Evolutionary conservation across 2,329 filamentous ascomycete species (phyloP), one percentile per base, ranked within the genome.

Genomic region (Colletotrichum neosansevieriae): DNA sequence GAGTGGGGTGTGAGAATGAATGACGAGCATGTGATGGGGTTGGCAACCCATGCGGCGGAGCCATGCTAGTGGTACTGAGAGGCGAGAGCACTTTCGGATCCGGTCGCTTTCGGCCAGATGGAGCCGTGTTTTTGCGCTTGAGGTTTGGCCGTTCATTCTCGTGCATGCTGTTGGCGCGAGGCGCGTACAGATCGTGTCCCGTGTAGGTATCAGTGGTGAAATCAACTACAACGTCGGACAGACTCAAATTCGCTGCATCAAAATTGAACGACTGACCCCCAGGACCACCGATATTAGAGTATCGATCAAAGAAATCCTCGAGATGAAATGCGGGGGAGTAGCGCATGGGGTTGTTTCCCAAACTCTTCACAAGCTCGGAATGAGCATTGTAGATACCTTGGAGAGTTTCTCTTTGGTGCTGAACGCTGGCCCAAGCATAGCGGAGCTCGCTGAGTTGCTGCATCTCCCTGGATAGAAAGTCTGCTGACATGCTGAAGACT

Each of bases 241-340:
- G 87, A 15, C 87, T 91, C 42, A 95, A 83, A 74, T 94, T 92
- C 1, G 92, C 89, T 2, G 91, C 88, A 73, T 96, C 92, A 62
- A 96, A 92, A 5, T 79, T 82, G 71, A 85, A 87, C 0, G 85
- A 83, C 64, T 89, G 85, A 1, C 89, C 91, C 0, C 88, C 89
- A 19, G 82, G 81, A 0, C 85, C 84, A 1, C 83, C 82, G 50
- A 89, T 83, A 66, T 85, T 87, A 0, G 82, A 79, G 68, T 97
- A 97, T 32, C 94, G 86, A 73, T 96, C 92, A 73, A 96, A 94
- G 78, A 97, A 97, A 75, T 96, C 92, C 71, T 96, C 93, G 13
- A 94, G 86, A 70, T 96, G 92, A 74, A 96, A 95, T 1, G 93
- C 91, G 0, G 92, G 91, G 0, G 90, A 90, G 72, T 93, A 94